Conservation (phyloP, 345 rosid genomes). For the Dipteronia dyeriana region DNA sequence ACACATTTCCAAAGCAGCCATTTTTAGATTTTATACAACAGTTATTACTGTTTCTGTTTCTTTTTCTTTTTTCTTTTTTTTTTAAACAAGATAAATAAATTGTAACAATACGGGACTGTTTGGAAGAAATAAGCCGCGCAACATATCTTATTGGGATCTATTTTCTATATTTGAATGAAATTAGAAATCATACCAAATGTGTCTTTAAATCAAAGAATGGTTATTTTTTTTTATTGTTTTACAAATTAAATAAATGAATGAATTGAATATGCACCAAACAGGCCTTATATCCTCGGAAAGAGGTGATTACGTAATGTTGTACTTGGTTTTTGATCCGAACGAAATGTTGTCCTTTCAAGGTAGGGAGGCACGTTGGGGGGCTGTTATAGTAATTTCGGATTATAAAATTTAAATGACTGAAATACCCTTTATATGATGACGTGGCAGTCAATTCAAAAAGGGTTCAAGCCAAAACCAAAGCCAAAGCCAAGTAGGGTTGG, state of each 20-base stretch:
- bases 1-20: constrained; percentile 24
- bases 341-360: background rate
- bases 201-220: background rate
- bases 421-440: background rate
- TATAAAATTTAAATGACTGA: background rate
- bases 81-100: background rate
- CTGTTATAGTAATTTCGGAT: background rate
- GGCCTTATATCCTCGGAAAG: background rate
- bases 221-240: background rate
- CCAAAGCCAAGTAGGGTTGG: background rate
- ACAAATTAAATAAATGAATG: background rate
- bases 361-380: constrained; percentile 2
- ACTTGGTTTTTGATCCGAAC: background rate
- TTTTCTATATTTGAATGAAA: background rate
- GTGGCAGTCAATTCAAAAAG: background rate
- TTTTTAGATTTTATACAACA: too few relatives aligned
- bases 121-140: background rate
- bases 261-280: background rate
- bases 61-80: background rate
- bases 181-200: too few relatives aligned
- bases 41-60: background rate
- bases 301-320: background rate
- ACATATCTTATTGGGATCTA: background rate
- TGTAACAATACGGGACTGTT: background rate
- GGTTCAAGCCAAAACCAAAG: too few relatives aligned